Evolutionary conservation across 306 rosid genomes (phyloP).

Genomic region (Pueraria montana): DNA sequence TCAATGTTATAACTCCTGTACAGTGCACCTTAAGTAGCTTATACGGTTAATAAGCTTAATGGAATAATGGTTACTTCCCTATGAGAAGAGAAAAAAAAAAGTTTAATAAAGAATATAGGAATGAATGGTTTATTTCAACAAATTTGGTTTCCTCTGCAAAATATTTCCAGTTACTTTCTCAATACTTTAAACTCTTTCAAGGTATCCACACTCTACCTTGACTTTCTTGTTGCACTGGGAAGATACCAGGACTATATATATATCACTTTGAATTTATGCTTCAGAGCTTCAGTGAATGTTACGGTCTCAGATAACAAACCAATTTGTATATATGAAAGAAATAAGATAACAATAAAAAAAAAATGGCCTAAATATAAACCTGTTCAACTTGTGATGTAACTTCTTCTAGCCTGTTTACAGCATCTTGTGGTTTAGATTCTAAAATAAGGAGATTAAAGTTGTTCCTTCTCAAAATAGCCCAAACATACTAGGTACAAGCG

Average conservation of each 20-base stretch:
- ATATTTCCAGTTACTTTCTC: background rate
- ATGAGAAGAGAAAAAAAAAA: background rate
- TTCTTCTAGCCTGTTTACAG: background rate
- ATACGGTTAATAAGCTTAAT: no score
- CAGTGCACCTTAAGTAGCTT: background rate
- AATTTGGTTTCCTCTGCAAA: background rate
- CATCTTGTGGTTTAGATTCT: background rate
- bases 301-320: background rate
- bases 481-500: background rate
- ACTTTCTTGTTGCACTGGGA: no score
- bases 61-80: background rate
- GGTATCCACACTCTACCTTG: no score
- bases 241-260: no score
- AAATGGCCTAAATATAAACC: background rate
- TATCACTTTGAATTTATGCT: no score
- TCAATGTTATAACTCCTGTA: no score
- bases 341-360: background rate
- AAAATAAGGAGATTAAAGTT: background rate
- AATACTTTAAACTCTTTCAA: background rate
- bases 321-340: background rate
- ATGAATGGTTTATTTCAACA: background rate
- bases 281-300: no score
- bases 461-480: background rate
- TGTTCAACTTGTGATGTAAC: background rate
- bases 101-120: background rate